A percentile compares a stretch with the other conserved stretches of the same genome.
These are phyloP conservation scores for Stramenopiles sp. DNA, from an alignment of 352 stramenopile genomes.

Conservation along the genomic window DNA sequence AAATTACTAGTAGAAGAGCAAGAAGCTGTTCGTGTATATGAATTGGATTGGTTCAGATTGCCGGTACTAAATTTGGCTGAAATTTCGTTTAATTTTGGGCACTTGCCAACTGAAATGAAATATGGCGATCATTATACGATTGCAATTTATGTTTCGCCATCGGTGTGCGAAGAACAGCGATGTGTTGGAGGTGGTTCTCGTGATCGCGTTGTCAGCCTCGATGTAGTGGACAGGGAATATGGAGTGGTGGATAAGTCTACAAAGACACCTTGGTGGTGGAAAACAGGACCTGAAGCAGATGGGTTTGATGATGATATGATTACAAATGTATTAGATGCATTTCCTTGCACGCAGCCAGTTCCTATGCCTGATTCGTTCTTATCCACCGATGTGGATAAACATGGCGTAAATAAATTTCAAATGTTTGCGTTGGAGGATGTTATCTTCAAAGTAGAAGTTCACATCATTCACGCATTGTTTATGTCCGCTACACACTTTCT, in stretches of 20 bases:
- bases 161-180: conserved; percentile 55
- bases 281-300: neutral
- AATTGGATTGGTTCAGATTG: conserved; percentile 74
- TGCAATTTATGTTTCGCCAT: conserved; percentile 79
- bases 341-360: conserved; percentile 66
- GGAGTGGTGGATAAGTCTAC: too few species aligned
- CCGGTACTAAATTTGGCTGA: conserved; percentile 67
- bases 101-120: conserved; percentile 61
- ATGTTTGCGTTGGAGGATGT: conserved; percentile 81
- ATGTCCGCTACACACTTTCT: conserved; percentile 60
- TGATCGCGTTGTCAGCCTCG: conserved; percentile 31
- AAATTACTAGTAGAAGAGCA: conserved; percentile 23
- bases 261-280: too few species aligned
- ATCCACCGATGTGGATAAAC: conserved; percentile 63
- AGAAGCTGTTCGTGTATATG: conserved; percentile 45
- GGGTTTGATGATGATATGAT: conserved; percentile 17
- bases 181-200: conserved; percentile 31
- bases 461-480: conserved; percentile 80
- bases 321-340: conserved; percentile 37
- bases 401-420: conserved; percentile 75
- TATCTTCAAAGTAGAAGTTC: conserved; percentile 77
- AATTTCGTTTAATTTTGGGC: conserved; percentile 76
- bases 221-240: conserved; percentile 28
- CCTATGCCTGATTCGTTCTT: conserved; percentile 70
- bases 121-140: conserved; percentile 87